Conservation (phyloP, 2,329 filamentous ascomycete species). For the Alternaria brassicae region DNA sequence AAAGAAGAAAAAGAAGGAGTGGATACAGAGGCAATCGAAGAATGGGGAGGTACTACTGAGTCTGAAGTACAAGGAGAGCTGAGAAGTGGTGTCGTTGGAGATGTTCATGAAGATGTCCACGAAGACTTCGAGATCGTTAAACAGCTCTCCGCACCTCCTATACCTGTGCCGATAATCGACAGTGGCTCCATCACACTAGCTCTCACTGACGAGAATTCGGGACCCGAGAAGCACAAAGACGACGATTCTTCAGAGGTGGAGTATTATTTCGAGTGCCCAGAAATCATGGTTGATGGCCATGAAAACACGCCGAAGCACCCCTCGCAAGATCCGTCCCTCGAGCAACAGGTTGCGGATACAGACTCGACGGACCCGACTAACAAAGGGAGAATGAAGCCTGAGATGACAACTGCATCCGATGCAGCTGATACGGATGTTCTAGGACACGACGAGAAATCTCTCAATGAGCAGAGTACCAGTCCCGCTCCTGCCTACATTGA, state of each 20-base stretch:
- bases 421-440: not conserved
- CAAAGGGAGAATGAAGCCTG: not conserved
- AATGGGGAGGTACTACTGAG: not conserved
- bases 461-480: not conserved
- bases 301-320: not conserved
- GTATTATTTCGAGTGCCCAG: not conserved
- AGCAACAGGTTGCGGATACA: not conserved
- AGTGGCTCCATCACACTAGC: not conserved
- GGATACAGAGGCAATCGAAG: not conserved
- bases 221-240: not conserved
- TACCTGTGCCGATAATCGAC: not conserved
- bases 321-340: not conserved
- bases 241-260: not conserved
- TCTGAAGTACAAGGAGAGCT: not conserved
- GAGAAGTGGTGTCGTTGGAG: not conserved
- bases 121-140: not conserved
- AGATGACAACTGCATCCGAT: not conserved
- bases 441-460: accelerated
- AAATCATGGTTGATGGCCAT: not conserved
- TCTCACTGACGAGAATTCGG: not conserved
- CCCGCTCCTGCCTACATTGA: too few species aligned
- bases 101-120: not conserved
- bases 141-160: too few species aligned
- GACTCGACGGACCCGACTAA: not conserved
- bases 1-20: too few species aligned